Conservation (phyloP, 2,329 filamentous ascomycete species). For the Incumbomyces lentus region DNA sequence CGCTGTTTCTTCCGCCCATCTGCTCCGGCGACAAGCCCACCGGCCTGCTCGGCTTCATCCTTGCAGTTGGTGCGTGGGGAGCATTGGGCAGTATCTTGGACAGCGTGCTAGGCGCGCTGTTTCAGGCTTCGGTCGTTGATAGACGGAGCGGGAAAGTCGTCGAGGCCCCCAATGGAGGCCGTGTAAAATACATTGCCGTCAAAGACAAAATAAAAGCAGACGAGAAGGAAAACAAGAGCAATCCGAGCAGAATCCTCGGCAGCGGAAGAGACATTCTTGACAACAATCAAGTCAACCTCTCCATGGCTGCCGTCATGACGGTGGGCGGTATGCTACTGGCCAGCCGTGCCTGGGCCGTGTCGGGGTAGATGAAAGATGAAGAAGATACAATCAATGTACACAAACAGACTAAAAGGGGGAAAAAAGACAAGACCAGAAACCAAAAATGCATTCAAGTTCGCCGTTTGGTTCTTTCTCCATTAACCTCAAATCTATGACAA, state of each 20-base stretch:
- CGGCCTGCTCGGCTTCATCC: slow-evolving; percentile 38
- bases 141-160: slow-evolving; percentile 75
- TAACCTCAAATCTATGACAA: too few species aligned
- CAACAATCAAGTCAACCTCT: slow-evolving; percentile 90
- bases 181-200: slow-evolving; percentile 25
- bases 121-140: slow-evolving; percentile 82
- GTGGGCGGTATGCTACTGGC: slow-evolving; percentile 59
- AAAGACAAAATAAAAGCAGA: slow-evolving; percentile 3
- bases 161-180: slow-evolving; percentile 67
- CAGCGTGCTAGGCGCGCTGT: slow-evolving; percentile 71
- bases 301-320: slow-evolving; percentile 81
- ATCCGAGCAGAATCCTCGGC: slow-evolving; percentile 52
- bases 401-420: too few species aligned
- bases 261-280: slow-evolving; percentile 66
- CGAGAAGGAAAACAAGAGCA: slow-evolving; percentile 15
- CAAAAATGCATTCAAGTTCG: too few species aligned
- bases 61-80: slow-evolving; percentile 60
- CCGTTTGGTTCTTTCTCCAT: too few species aligned
- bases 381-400: too few species aligned
- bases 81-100: slow-evolving; percentile 73
- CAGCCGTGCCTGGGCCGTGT: slow-evolving; percentile 6
- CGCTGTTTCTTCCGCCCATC: slow-evolving; percentile 62
- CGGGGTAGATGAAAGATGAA: too few species aligned
- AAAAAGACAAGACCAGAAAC: too few species aligned
- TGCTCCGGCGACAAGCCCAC: slow-evolving; percentile 28